Percentiles rank a stretch among this genome's conserved stretches.
These are phyloP conservation scores for Pholiota microspora DNA, from an alignment of 768 basidiomycete genomes.

Conservation along the genomic window DNA sequence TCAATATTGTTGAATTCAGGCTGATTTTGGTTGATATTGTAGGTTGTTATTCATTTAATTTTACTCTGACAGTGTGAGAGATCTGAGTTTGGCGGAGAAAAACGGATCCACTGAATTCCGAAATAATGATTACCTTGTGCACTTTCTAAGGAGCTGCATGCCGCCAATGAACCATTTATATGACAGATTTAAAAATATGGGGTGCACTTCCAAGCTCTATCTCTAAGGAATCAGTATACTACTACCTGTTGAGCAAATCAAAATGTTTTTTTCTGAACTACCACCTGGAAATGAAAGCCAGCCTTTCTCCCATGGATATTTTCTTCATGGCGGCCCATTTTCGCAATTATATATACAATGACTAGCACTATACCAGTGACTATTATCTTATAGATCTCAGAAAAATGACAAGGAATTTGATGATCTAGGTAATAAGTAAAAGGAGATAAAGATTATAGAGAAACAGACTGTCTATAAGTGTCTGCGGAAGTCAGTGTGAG, in stretches of 20 bases:
- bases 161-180: background rate
- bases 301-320: background rate
- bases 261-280: background rate
- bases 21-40: no score
- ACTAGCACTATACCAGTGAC: no score
- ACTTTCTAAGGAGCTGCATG: background rate
- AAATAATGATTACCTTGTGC: background rate
- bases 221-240: background rate
- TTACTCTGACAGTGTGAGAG: background rate
- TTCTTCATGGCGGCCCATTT: background rate
- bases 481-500: background rate
- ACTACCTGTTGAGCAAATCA: background rate
- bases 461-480: background rate
- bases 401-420: background rate
- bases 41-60: no score
- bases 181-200: background rate
- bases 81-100: no score
- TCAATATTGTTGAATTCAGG: no score
- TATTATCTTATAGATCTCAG: no score
- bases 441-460: background rate
- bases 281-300: background rate
- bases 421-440: background rate
- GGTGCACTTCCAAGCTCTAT: background rate
- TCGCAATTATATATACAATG: background rate
- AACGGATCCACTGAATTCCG: background rate